Conservation (phyloP, 129 eudicot species). For the Oenanthe sinensis region DNA sequence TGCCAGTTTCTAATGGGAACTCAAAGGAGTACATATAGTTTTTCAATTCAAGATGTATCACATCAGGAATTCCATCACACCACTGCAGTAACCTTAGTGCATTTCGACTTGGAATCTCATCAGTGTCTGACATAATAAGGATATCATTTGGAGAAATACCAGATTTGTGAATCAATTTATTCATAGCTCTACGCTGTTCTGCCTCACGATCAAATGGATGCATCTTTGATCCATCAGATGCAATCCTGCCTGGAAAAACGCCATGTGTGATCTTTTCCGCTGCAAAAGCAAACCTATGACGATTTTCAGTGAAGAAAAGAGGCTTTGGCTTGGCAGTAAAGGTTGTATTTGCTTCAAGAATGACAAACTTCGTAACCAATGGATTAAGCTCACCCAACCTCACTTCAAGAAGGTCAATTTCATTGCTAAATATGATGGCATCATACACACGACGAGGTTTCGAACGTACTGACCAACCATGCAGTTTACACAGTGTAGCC, state of each 20-base stretch:
- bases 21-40: conserved; percentile 83
- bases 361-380: conserved; percentile 59
- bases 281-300: conserved; percentile 45
- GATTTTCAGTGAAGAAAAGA: conserved; percentile 48
- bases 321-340: conserved; percentile 82
- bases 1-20: conserved; percentile 72
- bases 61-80: conserved; percentile 74
- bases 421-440: conserved; percentile 75
- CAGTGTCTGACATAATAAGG: conserved; percentile 73
- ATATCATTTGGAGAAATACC: conserved; percentile 70
- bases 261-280: conserved; percentile 60
- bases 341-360: conserved; percentile 74
- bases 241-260: conserved; percentile 45
- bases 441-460: conserved; percentile 75
- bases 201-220: conserved; percentile 61
- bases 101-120: conserved; percentile 86
- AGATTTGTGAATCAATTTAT: conserved; percentile 36
- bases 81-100: conserved; percentile 69
- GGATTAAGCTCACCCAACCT: conserved; percentile 76
- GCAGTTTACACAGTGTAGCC: conserved; percentile 57
- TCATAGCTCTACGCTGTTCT: conserved; percentile 64
- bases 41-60: conserved; percentile 65
- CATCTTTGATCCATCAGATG: conserved; percentile 21
- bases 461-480: conserved; percentile 68
- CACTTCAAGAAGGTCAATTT: conserved; percentile 70